A percentile compares a stretch with the other conserved stretches of the same genome.
Evolutionary conservation across 495 filamentous ascomycete genomes (phyloP).

Genomic region (Neurospora sp.): DNA sequence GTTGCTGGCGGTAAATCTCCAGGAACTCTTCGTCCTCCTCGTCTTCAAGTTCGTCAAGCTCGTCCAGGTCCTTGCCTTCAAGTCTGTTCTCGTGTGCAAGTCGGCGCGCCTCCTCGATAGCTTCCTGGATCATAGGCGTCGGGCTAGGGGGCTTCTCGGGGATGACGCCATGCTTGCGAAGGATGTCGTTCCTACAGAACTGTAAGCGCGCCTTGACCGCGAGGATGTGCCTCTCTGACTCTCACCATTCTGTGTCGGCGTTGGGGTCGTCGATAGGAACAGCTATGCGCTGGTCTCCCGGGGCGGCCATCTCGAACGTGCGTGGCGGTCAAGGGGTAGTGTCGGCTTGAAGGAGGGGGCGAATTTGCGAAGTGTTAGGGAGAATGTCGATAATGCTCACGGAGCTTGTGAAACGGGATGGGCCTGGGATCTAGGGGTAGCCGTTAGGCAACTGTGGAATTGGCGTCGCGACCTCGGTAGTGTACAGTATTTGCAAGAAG

Average conservation of each 20-base stretch:
- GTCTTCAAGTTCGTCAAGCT: slow-evolving; percentile 88
- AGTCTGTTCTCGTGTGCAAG: slow-evolving; percentile 82
- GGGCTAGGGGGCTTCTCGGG: slow-evolving; percentile 93
- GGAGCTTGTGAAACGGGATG: not conserved
- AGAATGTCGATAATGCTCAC: not conserved
- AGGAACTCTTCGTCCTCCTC: slow-evolving; percentile 85
- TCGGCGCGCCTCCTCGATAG: slow-evolving; percentile 68
- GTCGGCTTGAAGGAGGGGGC: not conserved
- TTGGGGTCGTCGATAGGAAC: slow-evolving; percentile 93
- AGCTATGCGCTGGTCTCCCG: slow-evolving; percentile 49
- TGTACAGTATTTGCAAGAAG: not conserved
- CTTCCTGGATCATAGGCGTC: slow-evolving; percentile 90
- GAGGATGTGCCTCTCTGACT: not conserved
- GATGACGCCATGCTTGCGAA: slow-evolving; percentile 90
- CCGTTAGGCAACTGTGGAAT: not conserved
- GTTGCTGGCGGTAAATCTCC: slow-evolving; percentile 73
- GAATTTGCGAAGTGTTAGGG: not conserved
- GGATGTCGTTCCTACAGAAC: slow-evolving; percentile 83
- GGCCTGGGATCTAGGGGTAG: not conserved
- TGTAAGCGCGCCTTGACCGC: not conserved
- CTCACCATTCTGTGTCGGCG: slow-evolving; percentile 94
- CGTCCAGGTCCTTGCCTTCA: slow-evolving; percentile 86
- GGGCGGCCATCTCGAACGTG: slow-evolving; percentile 55
- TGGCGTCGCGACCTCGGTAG: not conserved
- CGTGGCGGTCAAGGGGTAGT: not conserved